phyloP scores from a whole-genome alignment of 768 basidiomycete species.

The Vararia minispora region DNA sequence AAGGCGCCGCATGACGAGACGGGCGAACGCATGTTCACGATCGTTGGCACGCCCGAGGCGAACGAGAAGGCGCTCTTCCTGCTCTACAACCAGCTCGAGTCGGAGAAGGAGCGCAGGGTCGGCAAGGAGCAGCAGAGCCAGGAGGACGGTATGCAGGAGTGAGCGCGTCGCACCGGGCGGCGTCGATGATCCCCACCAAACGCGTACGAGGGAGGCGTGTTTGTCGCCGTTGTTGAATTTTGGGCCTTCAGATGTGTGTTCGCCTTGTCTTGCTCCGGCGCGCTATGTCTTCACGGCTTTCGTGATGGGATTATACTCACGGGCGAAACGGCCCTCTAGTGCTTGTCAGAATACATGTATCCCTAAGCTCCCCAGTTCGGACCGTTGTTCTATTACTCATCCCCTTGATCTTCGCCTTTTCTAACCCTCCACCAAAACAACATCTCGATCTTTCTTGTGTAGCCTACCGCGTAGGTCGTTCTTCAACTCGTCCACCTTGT shows the following conservation, averaged over 20 bases:
- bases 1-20: constrained; percentile 99
- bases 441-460: constrained; percentile 5
- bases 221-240: no score
- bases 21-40: constrained; percentile 99
- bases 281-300: constrained; percentile 7
- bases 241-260: constrained; percentile 7
- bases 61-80: constrained; percentile 98
- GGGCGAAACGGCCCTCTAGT: constrained; percentile 14
- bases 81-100: constrained; percentile 94
- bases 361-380: not conserved
- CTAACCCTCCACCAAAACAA: constrained; percentile 5
- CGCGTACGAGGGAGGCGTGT: no score
- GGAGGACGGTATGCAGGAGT: constrained; percentile 41
- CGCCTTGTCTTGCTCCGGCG: constrained; percentile 5
- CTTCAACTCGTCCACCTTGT: constrained; percentile 3
- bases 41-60: constrained; percentile 89
- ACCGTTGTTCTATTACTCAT: not conserved
- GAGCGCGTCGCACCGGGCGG: constrained; percentile 2
- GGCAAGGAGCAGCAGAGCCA: constrained; percentile 67
- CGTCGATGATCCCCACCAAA: no score
- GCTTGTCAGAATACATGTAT: constrained; percentile 14
- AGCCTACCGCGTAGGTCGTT: constrained; percentile 5
- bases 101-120: constrained; percentile 90
- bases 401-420: constrained; percentile 5
- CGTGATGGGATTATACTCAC: constrained; percentile 16